A percentile compares a stretch with the other conserved stretches of the same genome.
Evolutionary conservation across 345 rosid genomes (phyloP).

Genomic region (Jatropha curcas): DNA sequence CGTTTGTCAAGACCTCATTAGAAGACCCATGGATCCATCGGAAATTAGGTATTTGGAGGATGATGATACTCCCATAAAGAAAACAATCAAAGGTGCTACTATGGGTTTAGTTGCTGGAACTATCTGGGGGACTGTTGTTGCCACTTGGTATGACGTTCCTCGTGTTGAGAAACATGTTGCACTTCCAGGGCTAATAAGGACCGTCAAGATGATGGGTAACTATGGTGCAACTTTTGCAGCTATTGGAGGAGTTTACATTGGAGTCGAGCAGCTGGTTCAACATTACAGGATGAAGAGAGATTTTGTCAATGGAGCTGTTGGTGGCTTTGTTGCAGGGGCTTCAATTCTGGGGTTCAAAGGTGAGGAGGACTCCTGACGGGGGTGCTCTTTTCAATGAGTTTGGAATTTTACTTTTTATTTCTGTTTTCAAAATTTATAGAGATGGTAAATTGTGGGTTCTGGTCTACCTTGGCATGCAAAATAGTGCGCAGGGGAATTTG

Average conservation of each 20-base stretch:
- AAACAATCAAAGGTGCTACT: slow-evolving; percentile 83
- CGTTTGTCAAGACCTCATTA: slow-evolving; percentile 16
- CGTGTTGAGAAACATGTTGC: slow-evolving; percentile 96
- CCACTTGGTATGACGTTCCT: slow-evolving; percentile 94
- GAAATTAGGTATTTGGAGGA: slow-evolving; percentile 89
- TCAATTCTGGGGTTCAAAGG: slow-evolving; percentile 82
- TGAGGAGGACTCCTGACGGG: slow-evolving; percentile 20
- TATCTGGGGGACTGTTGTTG: slow-evolving; percentile 83
- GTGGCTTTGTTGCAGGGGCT: slow-evolving; percentile 97
- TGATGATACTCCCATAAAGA: slow-evolving; percentile 66
- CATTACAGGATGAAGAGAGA: slow-evolving; percentile 77
- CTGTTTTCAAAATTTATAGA: background rate
- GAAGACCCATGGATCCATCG: slow-evolving; percentile 66
- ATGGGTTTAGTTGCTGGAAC: slow-evolving; percentile 80
- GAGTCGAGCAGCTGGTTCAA: slow-evolving; percentile 90
- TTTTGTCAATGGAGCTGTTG: slow-evolving; percentile 86
- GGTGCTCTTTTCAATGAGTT: background rate
- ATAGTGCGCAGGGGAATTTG: background rate
- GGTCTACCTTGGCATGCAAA: background rate
- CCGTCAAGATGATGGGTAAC: slow-evolving; percentile 95
- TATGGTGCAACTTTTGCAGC: slow-evolving; percentile 92
- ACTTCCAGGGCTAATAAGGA: slow-evolving; percentile 86
- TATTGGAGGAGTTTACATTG: slow-evolving; percentile 94
- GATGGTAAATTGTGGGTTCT: background rate
- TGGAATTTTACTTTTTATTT: background rate